Base-by-base conservation (phyloP, 2,329 filamentous ascomycete species). In the Biscogniauxia mediterranea region DNA sequence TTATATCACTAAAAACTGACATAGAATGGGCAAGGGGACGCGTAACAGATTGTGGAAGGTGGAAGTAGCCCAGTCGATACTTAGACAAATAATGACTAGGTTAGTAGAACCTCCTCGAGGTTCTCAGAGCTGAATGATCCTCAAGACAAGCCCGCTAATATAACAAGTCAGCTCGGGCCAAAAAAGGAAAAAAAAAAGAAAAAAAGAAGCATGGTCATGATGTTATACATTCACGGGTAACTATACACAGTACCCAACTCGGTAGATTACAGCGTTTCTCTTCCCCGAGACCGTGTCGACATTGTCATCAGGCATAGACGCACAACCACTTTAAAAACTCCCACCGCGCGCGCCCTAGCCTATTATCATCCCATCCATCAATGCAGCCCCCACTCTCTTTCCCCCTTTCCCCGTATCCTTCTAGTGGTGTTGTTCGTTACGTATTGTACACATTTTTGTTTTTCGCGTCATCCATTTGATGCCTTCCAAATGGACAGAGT, bases 141-240 rank as follows among this genome's bases (percentile, higher is more conserved):
- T 6, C 28, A 32, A 32, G 11, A 32, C 7, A 32, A 32, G 28
- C 28, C 11, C 11, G 11, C 28, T 32, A 32, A 32, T 32, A 13
- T 13, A 9, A 32, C 11, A 32, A 4, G 11, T 32, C 28, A 13
- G 28, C 28, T 32, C 28, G 7, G 28, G 7, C 2, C 2, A 32
- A 13, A 32, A 32, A 9, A 32, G 28, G 7, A 9, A 9, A 32
- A 13, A 32, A 32, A 9, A 13, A 8, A 6, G 11, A 9, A 6
- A 9, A 32, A 4, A 32, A 8, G 4, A n/a, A 11, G 13, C 38
- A 6, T 57, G 21, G 49, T 57, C 21, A 51, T 49, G 28, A 21
- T 57, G 32, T 64, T 66, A 61, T 68, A 67, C 64, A 68, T 54
- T 52, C 52, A 55, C 55, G 60, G 61, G 60, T 58, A 56, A 54